Percentiles rank a stretch among this genome's conserved stretches.
phyloP scores from a whole-genome alignment of 805 yeast genomes.

The Naumovozyma dairenensis region DNA sequence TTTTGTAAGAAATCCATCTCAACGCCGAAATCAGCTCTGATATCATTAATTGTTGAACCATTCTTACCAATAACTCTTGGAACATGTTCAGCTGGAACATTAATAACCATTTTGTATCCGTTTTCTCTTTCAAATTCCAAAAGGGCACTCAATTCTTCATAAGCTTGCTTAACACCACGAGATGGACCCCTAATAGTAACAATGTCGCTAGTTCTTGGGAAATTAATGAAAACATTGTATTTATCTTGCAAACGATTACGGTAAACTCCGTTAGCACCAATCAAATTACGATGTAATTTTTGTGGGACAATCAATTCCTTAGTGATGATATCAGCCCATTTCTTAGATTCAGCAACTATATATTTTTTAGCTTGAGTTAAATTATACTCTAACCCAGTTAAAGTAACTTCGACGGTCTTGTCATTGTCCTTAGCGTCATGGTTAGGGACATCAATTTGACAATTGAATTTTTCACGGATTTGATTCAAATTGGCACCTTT shows the following conservation, averaged over 20 bases:
- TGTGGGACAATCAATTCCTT: conserved; percentile 59
- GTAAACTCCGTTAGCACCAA: conserved; percentile 76
- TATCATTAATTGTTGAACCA: conserved; percentile 76
- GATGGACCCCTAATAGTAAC: conserved; percentile 77
- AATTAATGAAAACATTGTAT: conserved; percentile 70
- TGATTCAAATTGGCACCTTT: conserved; percentile 67
- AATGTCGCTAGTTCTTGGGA: conserved; percentile 61
- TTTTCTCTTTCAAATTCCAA: conserved; percentile 81
- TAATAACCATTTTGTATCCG: conserved; percentile 54
- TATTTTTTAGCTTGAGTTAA: conserved; percentile 61
- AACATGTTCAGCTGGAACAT: conserved; percentile 64
- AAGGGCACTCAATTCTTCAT: conserved; percentile 74
- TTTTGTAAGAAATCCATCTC: conserved; percentile 38
- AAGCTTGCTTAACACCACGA: conserved; percentile 73
- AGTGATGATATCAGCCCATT: conserved; percentile 74
- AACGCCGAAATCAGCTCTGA: conserved; percentile 51
- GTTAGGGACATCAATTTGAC: conserved; percentile 58
- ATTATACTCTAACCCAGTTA: conserved; percentile 72
- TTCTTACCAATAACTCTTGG: conserved; percentile 82
- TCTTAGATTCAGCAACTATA: conserved; percentile 50
- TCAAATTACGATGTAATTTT: conserved; percentile 69
- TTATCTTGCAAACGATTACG: conserved; percentile 80
- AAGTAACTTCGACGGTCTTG: conserved; percentile 38
- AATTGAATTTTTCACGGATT: conserved; percentile 63
- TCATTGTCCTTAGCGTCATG: conserved; percentile 34